phyloP scores from a whole-genome alignment of 2,329 filamentous ascomycete species.

The Ascochyta pisi region DNA sequence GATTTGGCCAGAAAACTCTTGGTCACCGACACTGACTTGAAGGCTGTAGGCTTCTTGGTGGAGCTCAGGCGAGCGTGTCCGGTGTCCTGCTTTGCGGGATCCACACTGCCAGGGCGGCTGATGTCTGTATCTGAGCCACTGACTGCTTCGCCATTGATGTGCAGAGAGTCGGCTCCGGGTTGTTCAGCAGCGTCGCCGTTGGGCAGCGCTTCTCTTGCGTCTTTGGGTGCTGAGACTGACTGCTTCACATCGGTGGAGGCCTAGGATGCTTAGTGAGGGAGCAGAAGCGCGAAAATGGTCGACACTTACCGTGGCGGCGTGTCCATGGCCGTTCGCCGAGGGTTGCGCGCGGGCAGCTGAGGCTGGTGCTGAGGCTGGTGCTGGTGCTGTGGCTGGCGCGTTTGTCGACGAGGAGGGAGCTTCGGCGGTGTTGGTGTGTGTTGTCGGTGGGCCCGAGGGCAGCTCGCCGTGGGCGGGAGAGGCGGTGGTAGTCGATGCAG shows the following conservation, averaged over 20 bases:
- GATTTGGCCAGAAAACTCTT: constrained; percentile 84
- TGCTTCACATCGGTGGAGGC: constrained; percentile 21
- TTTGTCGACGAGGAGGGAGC: constrained; percentile 49
- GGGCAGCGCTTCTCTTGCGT: constrained; percentile 36
- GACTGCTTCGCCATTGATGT: constrained; percentile 69
- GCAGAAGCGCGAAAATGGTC: background rate
- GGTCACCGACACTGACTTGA: constrained; percentile 86
- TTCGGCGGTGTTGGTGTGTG: constrained; percentile 24
- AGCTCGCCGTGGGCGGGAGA: constrained; percentile 59
- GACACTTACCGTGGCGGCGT: constrained; percentile 33
- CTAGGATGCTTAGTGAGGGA: constrained; percentile 27
- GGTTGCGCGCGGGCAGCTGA: background rate
- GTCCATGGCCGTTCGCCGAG: constrained; percentile 18
- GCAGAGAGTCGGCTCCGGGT: constrained; percentile 40
- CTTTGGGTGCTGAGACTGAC: constrained; percentile 16
- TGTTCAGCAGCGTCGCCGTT: constrained; percentile 48
- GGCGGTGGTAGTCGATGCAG: constrained; percentile 66
- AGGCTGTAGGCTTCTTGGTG: constrained; percentile 74
- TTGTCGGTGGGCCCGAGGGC: constrained; percentile 46
- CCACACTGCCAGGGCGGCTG: constrained; percentile 62
- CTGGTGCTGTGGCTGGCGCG: constrained; percentile 28
- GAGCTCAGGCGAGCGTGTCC: constrained; percentile 65
- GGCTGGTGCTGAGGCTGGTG: too few relatives aligned
- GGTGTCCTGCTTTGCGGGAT: constrained; percentile 63
- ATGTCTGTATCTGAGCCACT: constrained; percentile 80